phyloP scores from a whole-genome alignment of 2,329 filamentous ascomycete genomes.

The Fusarium cicatricum region DNA sequence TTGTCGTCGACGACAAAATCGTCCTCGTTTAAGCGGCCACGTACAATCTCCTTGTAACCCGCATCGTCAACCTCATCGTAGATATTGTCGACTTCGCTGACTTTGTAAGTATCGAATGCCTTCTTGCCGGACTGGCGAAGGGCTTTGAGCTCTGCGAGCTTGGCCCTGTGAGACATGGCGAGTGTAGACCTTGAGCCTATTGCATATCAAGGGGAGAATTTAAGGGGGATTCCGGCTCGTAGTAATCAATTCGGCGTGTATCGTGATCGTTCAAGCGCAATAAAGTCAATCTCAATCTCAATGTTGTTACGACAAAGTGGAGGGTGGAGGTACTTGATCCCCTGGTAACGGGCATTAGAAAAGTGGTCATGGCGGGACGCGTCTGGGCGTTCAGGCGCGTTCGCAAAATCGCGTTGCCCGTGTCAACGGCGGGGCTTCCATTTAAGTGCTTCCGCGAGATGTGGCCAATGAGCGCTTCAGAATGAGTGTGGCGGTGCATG shows the following conservation, averaged over 20 bases:
- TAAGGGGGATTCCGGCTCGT: not conserved
- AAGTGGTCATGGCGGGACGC: conserved; percentile 32
- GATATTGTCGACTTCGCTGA: conserved; percentile 82
- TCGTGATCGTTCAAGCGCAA: conserved; percentile 4
- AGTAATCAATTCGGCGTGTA: not conserved
- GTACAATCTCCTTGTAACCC: conserved; percentile 95
- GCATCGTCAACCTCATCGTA: conserved; percentile 98
- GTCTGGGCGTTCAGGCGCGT: conserved; percentile 16
- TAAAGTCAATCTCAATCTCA: conserved; percentile 7
- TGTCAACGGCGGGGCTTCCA: conserved; percentile 15
- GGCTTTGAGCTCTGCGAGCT: conserved; percentile 81
- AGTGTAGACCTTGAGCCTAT: conserved; percentile 27
- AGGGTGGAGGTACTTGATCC: conserved; percentile 24
- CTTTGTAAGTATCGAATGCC: conserved; percentile 84
- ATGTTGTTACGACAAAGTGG: conserved; percentile 5
- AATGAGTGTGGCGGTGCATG: not conserved
- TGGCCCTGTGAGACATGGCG: conserved; percentile 55
- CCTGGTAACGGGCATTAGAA: conserved; percentile 34
- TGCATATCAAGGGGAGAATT: conserved; percentile 30
- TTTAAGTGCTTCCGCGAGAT: conserved; percentile 18
- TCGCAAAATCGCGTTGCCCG: conserved; percentile 23
- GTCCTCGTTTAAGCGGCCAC: conserved; percentile 87
- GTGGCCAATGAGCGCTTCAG: conserved; percentile 12
- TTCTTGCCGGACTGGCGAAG: conserved; percentile 91
- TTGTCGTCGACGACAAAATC: conserved; percentile 99